Conservation (phyloP, 2,329 filamentous ascomycete genomes). For the Ceratocystis cacaofunesta region DNA sequence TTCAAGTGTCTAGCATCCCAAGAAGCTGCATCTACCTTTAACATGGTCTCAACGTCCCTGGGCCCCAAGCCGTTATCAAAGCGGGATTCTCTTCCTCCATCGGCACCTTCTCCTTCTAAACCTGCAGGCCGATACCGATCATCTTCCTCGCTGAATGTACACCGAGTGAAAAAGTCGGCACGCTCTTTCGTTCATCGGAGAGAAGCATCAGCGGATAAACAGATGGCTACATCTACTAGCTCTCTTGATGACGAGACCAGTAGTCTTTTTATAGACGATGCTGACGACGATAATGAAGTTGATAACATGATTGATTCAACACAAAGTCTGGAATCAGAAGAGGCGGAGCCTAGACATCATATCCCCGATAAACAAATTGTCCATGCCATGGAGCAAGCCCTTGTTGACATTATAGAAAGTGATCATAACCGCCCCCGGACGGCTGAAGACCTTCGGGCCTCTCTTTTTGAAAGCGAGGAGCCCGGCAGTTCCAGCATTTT, state of each 20-base stretch:
- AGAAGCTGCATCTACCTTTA: conserved; percentile 39
- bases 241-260: conserved; percentile 44
- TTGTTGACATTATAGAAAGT: conserved; percentile 84
- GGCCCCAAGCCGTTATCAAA: not conserved
- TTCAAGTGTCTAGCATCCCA: conserved; percentile 92
- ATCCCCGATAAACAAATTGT: conserved; percentile 66
- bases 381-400: conserved; percentile 78
- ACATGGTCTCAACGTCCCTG: not conserved
- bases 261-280: conserved; percentile 59
- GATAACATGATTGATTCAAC: conserved; percentile 57
- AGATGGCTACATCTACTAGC: conserved; percentile 12
- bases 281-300: conserved; percentile 59
- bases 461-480: conserved; percentile 47
- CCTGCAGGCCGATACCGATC: conserved; percentile 10
- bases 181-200: conserved; percentile 28
- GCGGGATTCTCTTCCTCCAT: conserved; percentile 2
- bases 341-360: conserved; percentile 33
- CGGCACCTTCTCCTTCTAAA: not conserved
- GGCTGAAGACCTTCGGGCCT: conserved; percentile 48
- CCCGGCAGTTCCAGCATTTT: conserved; percentile 8
- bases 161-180: conserved; percentile 27
- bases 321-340: conserved; percentile 66
- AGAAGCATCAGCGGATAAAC: conserved; percentile 15
- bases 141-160: conserved; percentile 26
- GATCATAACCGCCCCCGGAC: conserved; percentile 41